Conservation (phyloP, 768 basidiomycete genomes). For the Russula brevipes region DNA sequence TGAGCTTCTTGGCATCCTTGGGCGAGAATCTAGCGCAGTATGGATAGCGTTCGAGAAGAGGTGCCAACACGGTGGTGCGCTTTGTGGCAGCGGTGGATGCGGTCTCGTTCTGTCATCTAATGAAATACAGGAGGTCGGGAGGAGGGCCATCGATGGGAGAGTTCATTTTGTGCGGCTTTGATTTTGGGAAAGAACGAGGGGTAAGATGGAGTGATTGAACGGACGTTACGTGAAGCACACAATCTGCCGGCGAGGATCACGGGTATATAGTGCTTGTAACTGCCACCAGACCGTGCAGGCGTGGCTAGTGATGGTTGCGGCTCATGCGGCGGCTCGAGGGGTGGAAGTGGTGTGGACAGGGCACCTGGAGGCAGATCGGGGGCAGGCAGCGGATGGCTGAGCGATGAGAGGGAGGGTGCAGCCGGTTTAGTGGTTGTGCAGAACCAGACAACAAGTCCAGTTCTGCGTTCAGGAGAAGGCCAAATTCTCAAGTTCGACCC, state of each 20-base stretch:
- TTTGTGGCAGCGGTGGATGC: constrained; percentile 1
- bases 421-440: too few species aligned
- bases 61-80: constrained; percentile 7
- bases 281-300: too few species aligned
- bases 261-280: background rate
- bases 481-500: too few species aligned
- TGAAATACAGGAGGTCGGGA: background rate
- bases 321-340: too few species aligned
- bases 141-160: background rate
- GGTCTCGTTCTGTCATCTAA: constrained; percentile 10
- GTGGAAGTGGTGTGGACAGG: too few species aligned
- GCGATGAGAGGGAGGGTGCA: too few species aligned
- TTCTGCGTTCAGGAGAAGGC: too few species aligned
- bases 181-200: background rate
- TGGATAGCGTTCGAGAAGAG: constrained; percentile 4
- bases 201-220: background rate
- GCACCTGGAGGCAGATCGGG: too few species aligned
- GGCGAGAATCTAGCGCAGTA: constrained; percentile 4
- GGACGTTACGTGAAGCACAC: background rate
- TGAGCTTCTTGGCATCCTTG: constrained; percentile 10
- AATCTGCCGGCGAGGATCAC: background rate
- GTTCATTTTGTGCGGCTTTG: background rate
- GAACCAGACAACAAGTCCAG: too few species aligned
- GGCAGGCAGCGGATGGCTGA: too few species aligned
- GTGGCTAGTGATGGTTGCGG: too few species aligned